Evolutionary conservation across 495 filamentous ascomycete species (phyloP), one percentile per base, ranked within the genome.

Genomic region (Alectoria sarmentosa): DNA sequence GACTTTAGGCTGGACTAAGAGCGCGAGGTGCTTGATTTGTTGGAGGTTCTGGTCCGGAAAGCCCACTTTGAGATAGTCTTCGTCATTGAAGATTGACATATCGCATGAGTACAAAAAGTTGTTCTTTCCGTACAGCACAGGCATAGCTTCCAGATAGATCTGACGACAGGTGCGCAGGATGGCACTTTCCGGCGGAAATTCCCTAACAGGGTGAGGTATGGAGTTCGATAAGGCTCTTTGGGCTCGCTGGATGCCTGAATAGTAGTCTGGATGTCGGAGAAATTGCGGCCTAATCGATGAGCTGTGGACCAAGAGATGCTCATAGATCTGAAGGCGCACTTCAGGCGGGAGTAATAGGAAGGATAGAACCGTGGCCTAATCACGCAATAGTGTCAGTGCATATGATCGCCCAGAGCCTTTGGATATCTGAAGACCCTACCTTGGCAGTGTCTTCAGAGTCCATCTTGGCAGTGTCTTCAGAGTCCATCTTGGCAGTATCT

Each of bases 61-160:
- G 3, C 0, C 13, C 7, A 1, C 13, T 3, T 6, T 10, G 1
- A 0, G 0, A 4, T 52, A 5, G 9, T 23, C 21, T 14, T 28
- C 10, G 1, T 28, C 4, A 30, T 6, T 6, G 26, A 2, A 49
- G 14, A 5, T 11, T 26, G n/a, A 8, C n/a, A 10, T 8, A 10
- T 0, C 2, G 48, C 48, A 30, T 4, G 13, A 4, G 23, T 52
- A 52, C 3, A 15, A 3, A 15, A 52, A 52, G 23, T 9, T 26
- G 13, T 52, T 52, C 8, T 52, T 10, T 15, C 23, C 23, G 13
- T 52, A 52, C 2, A 52, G 48, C 1, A 52, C 6, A 4, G 48
- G 26, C 23, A 30, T 28, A 4, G 48, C 48, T 52, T 52, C 48
- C 17, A 7, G 15, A 10, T 52, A 52, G 26, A 30, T 30, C 6